Percentiles rank a stretch among this genome's conserved stretches.
Conservation (phyloP, 495 filamentous ascomycete species). For the Oleoguttula mirabilis region DNA sequence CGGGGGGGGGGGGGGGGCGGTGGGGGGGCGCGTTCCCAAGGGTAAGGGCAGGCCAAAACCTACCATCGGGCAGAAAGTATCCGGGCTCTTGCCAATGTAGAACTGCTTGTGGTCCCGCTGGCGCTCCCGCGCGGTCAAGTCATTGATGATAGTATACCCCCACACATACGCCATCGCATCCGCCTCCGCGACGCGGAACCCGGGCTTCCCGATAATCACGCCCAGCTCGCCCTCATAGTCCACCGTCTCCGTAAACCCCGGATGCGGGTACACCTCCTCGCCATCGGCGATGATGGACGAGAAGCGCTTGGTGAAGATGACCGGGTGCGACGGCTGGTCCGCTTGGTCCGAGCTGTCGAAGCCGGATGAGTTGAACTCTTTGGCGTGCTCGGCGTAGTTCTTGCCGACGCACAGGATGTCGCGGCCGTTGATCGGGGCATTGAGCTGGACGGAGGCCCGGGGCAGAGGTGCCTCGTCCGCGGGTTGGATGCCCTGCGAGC, state of each 20-base stretch:
- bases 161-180: constrained; percentile 42
- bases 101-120: constrained; percentile 49
- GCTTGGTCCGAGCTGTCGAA: constrained; percentile 39
- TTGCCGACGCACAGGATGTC: constrained; percentile 44
- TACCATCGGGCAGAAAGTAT: constrained; percentile 47
- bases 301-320: constrained; percentile 44
- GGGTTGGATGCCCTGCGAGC: constrained; percentile 25
- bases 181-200: constrained; percentile 34
- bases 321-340: constrained; percentile 36
- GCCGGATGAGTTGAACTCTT: constrained; percentile 36
- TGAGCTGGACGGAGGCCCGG: constrained; percentile 29
- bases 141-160: constrained; percentile 48
- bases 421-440: constrained; percentile 37
- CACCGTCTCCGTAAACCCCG: constrained; percentile 37
- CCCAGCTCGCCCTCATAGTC: constrained; percentile 50
- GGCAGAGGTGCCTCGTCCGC: constrained; percentile 28
- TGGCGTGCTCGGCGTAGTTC: constrained; percentile 44
- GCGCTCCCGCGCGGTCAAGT: constrained; percentile 44
- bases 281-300: constrained; percentile 41
- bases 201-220: constrained; percentile 42
- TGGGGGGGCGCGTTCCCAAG: no score
- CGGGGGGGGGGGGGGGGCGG: no score
- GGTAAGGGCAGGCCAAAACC: no score
- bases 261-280: constrained; percentile 37
- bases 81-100: constrained; percentile 37